A percentile compares a stretch with the other conserved stretches of the same genome.
Evolutionary conservation across 1,139 yeast species (phyloP).

Genomic region (Hemisphaericaspora xylanilytica): DNA sequence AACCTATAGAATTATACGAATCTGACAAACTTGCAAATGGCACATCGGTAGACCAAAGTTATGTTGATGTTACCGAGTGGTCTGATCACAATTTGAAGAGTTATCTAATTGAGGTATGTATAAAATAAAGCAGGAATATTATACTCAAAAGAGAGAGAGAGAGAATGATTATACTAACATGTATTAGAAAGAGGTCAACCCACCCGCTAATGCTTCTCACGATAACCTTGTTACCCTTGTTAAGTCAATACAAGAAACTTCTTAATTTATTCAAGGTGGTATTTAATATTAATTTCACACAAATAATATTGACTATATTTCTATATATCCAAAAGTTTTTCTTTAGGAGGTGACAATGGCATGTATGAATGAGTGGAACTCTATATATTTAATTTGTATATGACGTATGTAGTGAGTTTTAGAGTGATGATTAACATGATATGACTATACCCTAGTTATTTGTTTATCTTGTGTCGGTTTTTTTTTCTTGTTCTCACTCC

Average conservation of each 20-base stretch:
- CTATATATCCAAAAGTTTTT: conserved; percentile 4
- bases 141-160: neutral
- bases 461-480: no score
- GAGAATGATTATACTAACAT: conserved; percentile 28
- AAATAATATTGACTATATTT: conserved; percentile 11
- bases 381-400: no score
- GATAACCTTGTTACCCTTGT: conserved; percentile 50
- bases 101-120: conserved; percentile 36
- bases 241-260: conserved; percentile 37
- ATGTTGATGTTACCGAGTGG: conserved; percentile 36
- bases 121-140: neutral
- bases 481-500: conserved; percentile 22
- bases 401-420: neutral
- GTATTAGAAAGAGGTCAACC: conserved; percentile 42
- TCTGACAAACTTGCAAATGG: conserved; percentile 8
- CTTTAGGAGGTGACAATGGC: neutral
- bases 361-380: neutral
- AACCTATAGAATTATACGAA: conserved; percentile 23
- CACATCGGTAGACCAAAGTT: conserved; percentile 15
- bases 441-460: neutral
- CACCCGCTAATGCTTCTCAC: conserved; percentile 48
- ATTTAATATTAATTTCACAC: conserved; percentile 23
- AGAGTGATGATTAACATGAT: no score
- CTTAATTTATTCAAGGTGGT: conserved; percentile 21
- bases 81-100: conserved; percentile 38